These are phyloP conservation scores for Mesembryanthemum crystallinum DNA, from an alignment of 148 eudicot genomes.

Conservation along the genomic window DNA sequence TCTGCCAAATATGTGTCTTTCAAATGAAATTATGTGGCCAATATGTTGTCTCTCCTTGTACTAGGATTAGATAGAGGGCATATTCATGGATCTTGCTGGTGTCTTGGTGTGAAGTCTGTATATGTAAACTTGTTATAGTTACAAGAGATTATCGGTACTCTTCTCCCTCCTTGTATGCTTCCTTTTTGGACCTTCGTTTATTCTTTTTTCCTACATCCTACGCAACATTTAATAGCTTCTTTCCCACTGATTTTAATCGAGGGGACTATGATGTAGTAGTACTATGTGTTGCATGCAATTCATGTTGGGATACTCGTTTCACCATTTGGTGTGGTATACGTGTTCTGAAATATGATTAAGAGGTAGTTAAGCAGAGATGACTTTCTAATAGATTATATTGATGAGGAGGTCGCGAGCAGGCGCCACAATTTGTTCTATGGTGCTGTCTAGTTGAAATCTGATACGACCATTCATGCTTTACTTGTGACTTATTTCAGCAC, in stretches of 20 bases:
- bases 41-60: neutral
- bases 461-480: neutral
- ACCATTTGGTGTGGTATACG: neutral
- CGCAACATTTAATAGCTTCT: neutral
- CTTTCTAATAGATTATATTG: neutral
- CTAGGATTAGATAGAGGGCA: neutral
- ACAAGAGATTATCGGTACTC: neutral
- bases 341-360: neutral
- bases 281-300: neutral
- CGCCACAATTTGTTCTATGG: neutral
- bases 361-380: neutral
- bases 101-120: neutral
- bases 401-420: neutral
- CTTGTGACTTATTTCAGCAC: neutral
- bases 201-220: neutral
- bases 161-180: conserved; percentile 3
- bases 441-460: conserved; percentile 3
- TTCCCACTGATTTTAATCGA: neutral
- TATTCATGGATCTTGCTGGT: neutral
- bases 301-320: neutral
- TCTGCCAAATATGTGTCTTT: neutral
- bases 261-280: neutral
- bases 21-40: neutral
- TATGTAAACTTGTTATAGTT: neutral
- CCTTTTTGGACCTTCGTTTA: neutral